Base-by-base conservation (phyloP, 148 eudicot genomes). In the Rhododendron griersonianum region DNA sequence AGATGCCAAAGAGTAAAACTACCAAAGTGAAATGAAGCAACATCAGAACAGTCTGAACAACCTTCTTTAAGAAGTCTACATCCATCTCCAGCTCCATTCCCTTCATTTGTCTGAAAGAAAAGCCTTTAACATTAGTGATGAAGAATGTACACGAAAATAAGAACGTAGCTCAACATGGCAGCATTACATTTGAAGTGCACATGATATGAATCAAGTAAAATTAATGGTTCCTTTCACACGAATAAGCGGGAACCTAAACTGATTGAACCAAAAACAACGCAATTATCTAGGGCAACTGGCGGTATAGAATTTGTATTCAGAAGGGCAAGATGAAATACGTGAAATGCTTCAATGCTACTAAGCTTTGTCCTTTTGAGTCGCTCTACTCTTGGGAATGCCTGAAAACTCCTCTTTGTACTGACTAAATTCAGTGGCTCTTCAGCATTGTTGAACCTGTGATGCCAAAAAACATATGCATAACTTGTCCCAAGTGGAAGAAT, bases 331-430 rank as follows among this genome's bases (percentile, higher is more conserved):
- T 61, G 53, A 77, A 82, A 50, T 94, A 95, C 98, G 91, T 11
- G 80, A 83, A 85, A 85, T 82, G 77, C 87, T 76, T 86, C 94
- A 76, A 19, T 75, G 78, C 84, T 81, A 87, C 83, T 87, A 81
- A 88, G 81, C 90, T 94, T 97, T 89, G 88, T 87, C 87, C 91
- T 89, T 89, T 97, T 97, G 76, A 75, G 88, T n/a, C 88, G 91
- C 75, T 90, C 95, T 61, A 81, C 85, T 87, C 88, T 87, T 28
- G 87, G 57, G 39, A 86, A 80, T 18, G 87, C 84, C 87, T 94
- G 94, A 82, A 83, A 44, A 2, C 75, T 94, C 92, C 96, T 94
- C 93, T 95, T 97, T 82, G 78, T 89, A 76, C 83, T 71, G 48
- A 86, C 81, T 78, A 87, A 59, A 73, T 87, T 86, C 21, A 80